These are phyloP conservation scores for Baorangia bicolor DNA, from an alignment of 768 basidiomycete genomes.

Conservation along the genomic window DNA sequence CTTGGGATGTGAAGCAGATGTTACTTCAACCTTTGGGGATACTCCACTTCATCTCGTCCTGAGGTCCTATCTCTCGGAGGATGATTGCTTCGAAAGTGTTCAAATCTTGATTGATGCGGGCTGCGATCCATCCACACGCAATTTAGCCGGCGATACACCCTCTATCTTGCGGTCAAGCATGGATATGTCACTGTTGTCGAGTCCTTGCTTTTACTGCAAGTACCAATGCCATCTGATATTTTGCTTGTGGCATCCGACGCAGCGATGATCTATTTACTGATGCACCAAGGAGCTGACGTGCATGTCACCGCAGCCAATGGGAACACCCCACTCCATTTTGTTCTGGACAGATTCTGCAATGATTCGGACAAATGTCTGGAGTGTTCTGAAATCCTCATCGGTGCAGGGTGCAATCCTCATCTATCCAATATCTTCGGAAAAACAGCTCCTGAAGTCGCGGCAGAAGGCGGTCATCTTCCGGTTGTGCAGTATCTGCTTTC, in stretches of 20 bases:
- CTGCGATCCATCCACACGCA: not conserved
- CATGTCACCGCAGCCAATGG: not conserved
- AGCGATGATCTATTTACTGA: not conserved
- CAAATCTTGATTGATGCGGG: constrained; percentile 7
- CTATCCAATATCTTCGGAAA: not conserved
- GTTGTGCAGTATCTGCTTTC: not conserved
- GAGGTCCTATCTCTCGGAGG: not conserved
- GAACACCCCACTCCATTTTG: not conserved
- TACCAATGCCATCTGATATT: not conserved
- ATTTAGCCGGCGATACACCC: not conserved
- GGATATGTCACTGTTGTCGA: not conserved
- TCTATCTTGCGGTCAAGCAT: not conserved
- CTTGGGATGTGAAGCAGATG: not conserved
- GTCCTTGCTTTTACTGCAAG: not conserved
- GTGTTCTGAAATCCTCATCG: not conserved
- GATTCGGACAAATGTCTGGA: not conserved
- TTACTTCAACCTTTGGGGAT: not conserved
- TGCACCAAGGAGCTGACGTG: not conserved
- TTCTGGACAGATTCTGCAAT: rapidly evolving
- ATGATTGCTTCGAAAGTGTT: not conserved
- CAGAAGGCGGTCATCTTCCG: no score
- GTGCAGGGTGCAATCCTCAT: not conserved
- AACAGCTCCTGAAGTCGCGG: not conserved
- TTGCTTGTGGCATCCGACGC: not conserved
- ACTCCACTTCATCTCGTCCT: not conserved